These are phyloP conservation scores for Aspergillus sp. DNA, from an alignment of 2,329 filamentous ascomycete species.

Conservation along the genomic window DNA sequence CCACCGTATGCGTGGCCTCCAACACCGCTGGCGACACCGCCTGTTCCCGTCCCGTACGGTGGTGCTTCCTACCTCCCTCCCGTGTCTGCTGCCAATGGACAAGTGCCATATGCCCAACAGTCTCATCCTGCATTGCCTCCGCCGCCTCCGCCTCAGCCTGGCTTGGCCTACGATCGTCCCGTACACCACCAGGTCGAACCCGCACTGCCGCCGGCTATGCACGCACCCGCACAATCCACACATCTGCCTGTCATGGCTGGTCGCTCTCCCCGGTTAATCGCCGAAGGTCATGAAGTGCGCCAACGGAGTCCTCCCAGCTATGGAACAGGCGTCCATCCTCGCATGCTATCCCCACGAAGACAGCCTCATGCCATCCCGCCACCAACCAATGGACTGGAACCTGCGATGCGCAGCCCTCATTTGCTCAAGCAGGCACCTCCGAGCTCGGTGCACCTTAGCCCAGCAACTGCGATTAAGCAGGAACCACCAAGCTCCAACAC, in stretches of 20 bases:
- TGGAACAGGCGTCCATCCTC: conserved; percentile 8
- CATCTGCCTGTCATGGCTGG: conserved; percentile 17
- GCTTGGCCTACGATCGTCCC: conserved; percentile 29
- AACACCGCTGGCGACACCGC: conserved; percentile 41
- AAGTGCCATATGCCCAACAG: conserved; percentile 27
- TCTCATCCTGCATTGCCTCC: conserved; percentile 14
- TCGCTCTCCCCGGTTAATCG: conserved; percentile 22
- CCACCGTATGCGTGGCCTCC: conserved; percentile 41
- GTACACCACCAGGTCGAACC: conserved; percentile 26
- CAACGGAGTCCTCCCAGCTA: conserved; percentile 26
- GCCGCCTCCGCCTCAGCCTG: conserved; percentile 20
- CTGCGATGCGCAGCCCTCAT: conserved; percentile 17
- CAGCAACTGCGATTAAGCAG: conserved; percentile 11
- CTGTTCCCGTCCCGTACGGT: conserved; percentile 31
- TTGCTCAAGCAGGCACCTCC: conserved; percentile 20
- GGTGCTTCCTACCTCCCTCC: conserved; percentile 33
- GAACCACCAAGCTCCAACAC: conserved; percentile 25
- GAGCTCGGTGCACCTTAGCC: conserved; percentile 9
- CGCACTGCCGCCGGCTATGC: conserved; percentile 19
- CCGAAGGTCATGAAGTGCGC: conserved; percentile 19
- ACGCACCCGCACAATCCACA: conserved; percentile 9
- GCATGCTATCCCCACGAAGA: conserved; percentile 22
- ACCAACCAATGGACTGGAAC: conserved; percentile 15
- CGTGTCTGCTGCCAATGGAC: conserved; percentile 24
- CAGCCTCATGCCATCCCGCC: conserved; percentile 16